phyloP scores from a whole-genome alignment of 306 rosid species.

The Arachis hypogaea region DNA sequence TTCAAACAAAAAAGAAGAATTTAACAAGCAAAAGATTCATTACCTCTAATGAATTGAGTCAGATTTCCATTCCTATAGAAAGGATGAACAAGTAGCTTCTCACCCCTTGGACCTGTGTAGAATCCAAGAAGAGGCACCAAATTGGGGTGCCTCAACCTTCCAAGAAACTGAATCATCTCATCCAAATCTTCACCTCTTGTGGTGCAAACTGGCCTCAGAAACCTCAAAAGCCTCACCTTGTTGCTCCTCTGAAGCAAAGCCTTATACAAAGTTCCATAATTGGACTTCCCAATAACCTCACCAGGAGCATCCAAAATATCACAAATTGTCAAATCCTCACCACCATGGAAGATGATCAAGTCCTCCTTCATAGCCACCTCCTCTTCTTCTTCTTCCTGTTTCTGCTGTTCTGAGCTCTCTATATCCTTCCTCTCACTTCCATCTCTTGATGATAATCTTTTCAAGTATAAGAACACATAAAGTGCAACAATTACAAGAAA shows the following conservation, averaged over 20 bases:
- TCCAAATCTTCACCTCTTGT: conserved; percentile 63
- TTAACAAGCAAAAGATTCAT: conserved; percentile 23
- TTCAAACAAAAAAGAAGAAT: conserved; percentile 11
- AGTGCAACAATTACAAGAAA: conserved; percentile 48
- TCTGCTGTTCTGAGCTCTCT: conserved; percentile 54
- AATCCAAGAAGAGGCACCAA: conserved; percentile 92
- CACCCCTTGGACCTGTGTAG: conserved; percentile 92
- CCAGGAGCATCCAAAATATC: conserved; percentile 97
- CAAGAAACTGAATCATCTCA: conserved; percentile 64
- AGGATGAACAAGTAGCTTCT: conserved; percentile 93
- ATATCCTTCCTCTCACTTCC: conserved; percentile 51
- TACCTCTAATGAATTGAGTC: conserved; percentile 82
- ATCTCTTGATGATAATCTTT: conserved; percentile 33
- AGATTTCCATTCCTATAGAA: conserved; percentile 74
- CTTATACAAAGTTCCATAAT: conserved; percentile 83
- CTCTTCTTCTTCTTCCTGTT: conserved; percentile 42
- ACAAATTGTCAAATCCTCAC: conserved; percentile 69
- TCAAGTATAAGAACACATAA: conserved; percentile 51
- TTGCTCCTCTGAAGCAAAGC: conserved; percentile 75
- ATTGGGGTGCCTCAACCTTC: conserved; percentile 70
- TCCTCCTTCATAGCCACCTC: conserved; percentile 55
- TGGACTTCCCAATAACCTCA: conserved; percentile 93
- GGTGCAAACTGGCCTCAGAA: conserved; percentile 81
- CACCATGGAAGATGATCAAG: conserved; percentile 68
- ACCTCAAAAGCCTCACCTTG: conserved; percentile 76